Evolutionary conservation across 352 stramenopile species (phyloP).

Genomic region (Thraustotheca clavata): DNA sequence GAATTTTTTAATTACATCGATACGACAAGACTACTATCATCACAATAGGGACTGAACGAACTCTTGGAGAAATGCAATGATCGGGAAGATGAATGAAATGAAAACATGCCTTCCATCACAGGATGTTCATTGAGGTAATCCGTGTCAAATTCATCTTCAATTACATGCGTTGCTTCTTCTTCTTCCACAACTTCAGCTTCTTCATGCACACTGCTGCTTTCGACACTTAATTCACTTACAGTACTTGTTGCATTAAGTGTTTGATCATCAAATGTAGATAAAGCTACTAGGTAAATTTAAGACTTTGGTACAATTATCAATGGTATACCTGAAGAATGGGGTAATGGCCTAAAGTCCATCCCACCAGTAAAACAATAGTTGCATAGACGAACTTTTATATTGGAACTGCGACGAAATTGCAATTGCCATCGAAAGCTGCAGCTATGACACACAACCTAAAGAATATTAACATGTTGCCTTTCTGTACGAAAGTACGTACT

Average conservation of each 20-base stretch:
- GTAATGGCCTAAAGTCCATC: not conserved
- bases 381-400: not conserved
- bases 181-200: not conserved
- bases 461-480: no score
- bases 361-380: not conserved
- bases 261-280: not conserved
- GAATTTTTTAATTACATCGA: not conserved
- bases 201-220: not conserved
- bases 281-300: not conserved
- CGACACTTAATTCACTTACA: not conserved
- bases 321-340: not conserved
- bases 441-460: not conserved
- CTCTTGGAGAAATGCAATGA: conserved; percentile 13
- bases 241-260: not conserved
- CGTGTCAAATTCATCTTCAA: not conserved
- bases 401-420: not conserved
- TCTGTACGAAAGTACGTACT: conserved; percentile 22
- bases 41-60: not conserved
- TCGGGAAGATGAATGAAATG: not conserved
- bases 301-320: not conserved
- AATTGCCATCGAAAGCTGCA: conserved; percentile 3
- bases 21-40: not conserved
- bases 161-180: not conserved
- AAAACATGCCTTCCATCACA: conserved; percentile 2
- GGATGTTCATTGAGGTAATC: not conserved